Conservation (phyloP, 495 filamentous ascomycete genomes). For the Staphylotrichum longicolle region DNA sequence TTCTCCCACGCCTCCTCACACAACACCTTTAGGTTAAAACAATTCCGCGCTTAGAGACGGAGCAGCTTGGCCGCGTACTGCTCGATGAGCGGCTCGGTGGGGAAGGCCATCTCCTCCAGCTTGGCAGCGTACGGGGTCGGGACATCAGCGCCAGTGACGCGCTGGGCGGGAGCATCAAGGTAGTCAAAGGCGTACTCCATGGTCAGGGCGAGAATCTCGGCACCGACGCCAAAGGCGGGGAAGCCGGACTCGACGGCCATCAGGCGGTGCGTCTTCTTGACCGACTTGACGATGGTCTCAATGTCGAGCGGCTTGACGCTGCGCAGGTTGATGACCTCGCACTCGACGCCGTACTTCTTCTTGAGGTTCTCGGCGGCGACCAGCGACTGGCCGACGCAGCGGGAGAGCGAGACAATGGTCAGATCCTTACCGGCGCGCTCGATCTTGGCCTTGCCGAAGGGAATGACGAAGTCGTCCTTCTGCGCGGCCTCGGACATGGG, state of each 20-base stretch:
- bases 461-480: constrained; percentile 91
- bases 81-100: constrained; percentile 78
- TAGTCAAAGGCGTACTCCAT: constrained; percentile 99
- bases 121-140: constrained; percentile 88
- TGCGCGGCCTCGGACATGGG: constrained; percentile 95
- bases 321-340: constrained; percentile 96
- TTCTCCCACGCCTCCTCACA: not conserved
- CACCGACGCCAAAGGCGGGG: constrained; percentile 86
- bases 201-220: constrained; percentile 87
- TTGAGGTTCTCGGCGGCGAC: constrained; percentile 84
- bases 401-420: constrained; percentile 90
- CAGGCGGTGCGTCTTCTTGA: constrained; percentile 95
- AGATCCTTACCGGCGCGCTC: constrained; percentile 94
- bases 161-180: constrained; percentile 85
- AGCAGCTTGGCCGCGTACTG: constrained; percentile 80
- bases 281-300: constrained; percentile 88
- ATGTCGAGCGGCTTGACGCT: constrained; percentile 96
- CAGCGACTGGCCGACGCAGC: constrained; percentile 91
- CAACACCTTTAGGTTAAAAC: not conserved
- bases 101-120: constrained; percentile 91
- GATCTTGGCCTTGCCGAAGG: constrained; percentile 98
- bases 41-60: constrained; percentile 50
- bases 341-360: constrained; percentile 93
- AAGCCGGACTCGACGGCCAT: constrained; percentile 94
- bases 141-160: constrained; percentile 93